Conservation (phyloP, 306 rosid genomes). For the Delonix regia region DNA sequence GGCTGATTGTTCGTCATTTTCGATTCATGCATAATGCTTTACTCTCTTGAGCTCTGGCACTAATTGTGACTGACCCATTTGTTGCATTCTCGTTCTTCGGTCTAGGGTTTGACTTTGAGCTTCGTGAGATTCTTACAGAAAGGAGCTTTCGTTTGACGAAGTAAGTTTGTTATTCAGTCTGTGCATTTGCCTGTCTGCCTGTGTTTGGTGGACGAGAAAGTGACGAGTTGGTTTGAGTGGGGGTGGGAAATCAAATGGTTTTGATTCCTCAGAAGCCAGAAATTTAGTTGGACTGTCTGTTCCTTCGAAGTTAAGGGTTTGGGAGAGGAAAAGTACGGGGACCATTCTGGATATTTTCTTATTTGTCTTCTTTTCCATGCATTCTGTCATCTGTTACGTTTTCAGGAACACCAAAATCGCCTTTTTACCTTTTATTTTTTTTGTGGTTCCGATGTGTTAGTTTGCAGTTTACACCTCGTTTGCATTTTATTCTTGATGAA, state of each 20-base stretch:
- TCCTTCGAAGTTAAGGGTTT: slow-evolving; percentile 12
- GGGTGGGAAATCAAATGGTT: background rate
- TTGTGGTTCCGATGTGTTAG: background rate
- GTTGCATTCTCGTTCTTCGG: background rate
- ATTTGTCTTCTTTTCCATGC: background rate
- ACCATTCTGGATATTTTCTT: background rate
- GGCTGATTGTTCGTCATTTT: slow-evolving; percentile 22
- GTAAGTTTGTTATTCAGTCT: slow-evolving; percentile 17
- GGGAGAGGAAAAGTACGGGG: background rate
- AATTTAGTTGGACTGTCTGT: slow-evolving; percentile 7
- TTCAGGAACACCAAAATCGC: background rate
- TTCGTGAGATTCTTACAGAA: background rate
- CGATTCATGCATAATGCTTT: slow-evolving; percentile 26
- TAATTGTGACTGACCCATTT: background rate
- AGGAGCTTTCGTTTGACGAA: slow-evolving; percentile 3
- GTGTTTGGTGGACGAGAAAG: slow-evolving; percentile 29
- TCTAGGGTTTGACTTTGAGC: slow-evolving; percentile 41
- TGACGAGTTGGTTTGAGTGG: background rate
- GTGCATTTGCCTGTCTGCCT: background rate
- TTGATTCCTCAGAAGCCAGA: background rate
- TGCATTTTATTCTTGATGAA: background rate
- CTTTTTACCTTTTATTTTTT: background rate
- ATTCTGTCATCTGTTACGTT: background rate
- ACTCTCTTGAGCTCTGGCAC: background rate
- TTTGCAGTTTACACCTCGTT: background rate